phyloP scores from a whole-genome alignment of 768 basidiomycete species.

The Gloeostereum incarnatum region DNA sequence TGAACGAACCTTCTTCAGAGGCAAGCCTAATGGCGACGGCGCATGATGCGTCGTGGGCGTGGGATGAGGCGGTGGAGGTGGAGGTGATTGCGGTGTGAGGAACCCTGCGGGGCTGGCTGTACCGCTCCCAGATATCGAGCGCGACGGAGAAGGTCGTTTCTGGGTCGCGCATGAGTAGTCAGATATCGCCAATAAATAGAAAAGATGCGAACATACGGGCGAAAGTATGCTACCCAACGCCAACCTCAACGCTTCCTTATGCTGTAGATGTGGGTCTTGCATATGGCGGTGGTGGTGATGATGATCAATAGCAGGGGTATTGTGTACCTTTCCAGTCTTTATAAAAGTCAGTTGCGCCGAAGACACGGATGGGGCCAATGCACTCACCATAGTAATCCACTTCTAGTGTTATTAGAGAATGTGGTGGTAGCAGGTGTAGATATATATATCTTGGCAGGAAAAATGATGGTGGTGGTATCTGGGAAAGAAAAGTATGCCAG shows the following conservation, averaged over 20 bases:
- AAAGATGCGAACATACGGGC: constrained; percentile 41
- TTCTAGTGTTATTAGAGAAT: too few species aligned
- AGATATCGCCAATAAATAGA: constrained; percentile 1
- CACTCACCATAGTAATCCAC: too few species aligned
- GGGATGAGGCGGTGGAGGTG: constrained; percentile 14
- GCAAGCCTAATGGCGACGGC: neutral
- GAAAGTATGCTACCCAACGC: constrained; percentile 53
- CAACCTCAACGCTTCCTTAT: constrained; percentile 41
- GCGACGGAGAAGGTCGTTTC: constrained; percentile 39
- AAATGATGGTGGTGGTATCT: too few species aligned
- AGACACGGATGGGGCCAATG: too few species aligned
- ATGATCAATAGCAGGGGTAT: too few species aligned
- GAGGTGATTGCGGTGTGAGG: constrained; percentile 9
- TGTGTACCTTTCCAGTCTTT: too few species aligned
- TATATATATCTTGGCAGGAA: too few species aligned
- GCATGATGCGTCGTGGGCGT: constrained; percentile 14
- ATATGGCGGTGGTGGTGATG: too few species aligned
- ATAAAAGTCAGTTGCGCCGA: too few species aligned
- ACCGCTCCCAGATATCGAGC: constrained; percentile 42
- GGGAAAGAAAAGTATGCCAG: too few species aligned
- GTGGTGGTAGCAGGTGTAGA: too few species aligned
- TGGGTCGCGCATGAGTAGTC: constrained; percentile 15
- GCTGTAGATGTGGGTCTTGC: too few species aligned
- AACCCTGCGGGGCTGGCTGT: constrained; percentile 37
- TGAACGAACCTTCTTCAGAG: neutral